phyloP scores from a whole-genome alignment of 2,329 filamentous ascomycete genomes.

The Diaporthe sp. region DNA sequence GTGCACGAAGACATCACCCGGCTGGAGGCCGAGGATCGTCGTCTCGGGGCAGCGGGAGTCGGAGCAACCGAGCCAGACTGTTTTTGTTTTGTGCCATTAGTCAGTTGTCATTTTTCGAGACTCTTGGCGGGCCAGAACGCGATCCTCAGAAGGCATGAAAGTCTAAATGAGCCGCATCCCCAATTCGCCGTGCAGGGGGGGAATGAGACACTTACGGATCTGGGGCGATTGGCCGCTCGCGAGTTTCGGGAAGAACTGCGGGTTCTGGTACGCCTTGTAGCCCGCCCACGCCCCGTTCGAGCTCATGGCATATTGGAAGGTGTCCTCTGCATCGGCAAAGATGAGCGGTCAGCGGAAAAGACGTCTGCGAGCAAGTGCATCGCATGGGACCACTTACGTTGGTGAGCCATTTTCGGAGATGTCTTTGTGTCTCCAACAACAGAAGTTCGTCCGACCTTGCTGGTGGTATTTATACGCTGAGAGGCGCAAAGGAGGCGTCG shows the following conservation, averaged over 20 bases:
- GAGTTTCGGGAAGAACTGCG: slow-evolving; percentile 78
- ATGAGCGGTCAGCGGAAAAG: background rate
- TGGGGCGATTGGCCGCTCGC: slow-evolving; percentile 76
- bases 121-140: slow-evolving; percentile 9
- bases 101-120: slow-evolving; percentile 13
- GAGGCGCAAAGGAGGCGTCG: slow-evolving; percentile 21
- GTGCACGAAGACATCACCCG: slow-evolving; percentile 90
- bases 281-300: slow-evolving; percentile 80
- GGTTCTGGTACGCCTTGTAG: slow-evolving; percentile 75
- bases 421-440: slow-evolving; percentile 8
- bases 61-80: slow-evolving; percentile 88
- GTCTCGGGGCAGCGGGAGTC: slow-evolving; percentile 90
- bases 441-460: background rate
- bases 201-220: slow-evolving; percentile 63
- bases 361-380: background rate
- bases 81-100: slow-evolving; percentile 11
- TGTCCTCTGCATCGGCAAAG: slow-evolving; percentile 60
- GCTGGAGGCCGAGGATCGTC: slow-evolving; percentile 81
- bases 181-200: slow-evolving; percentile 17
- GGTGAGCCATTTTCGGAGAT: slow-evolving; percentile 36
- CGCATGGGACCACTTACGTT: slow-evolving; percentile 31
- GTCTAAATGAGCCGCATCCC: slow-evolving; percentile 21
- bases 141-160: slow-evolving; percentile 14
- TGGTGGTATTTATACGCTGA: slow-evolving; percentile 23
- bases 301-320: slow-evolving; percentile 73